These are phyloP conservation scores for Larix kaempferi DNA, from an alignment of 75 land plant genomes.

Conservation along the genomic window DNA sequence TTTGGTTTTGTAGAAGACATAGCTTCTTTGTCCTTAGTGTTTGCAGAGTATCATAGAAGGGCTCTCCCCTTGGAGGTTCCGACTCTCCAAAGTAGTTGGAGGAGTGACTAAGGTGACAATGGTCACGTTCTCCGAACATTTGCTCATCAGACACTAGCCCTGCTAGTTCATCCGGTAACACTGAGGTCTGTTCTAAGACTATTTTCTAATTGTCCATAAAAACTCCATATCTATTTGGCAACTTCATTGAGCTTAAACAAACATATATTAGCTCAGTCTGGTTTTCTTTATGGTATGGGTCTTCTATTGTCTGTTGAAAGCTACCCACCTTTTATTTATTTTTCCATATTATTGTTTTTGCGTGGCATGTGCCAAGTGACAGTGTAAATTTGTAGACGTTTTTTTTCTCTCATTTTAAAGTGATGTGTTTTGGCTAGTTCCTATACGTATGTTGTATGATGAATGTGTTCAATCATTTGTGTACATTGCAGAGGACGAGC, in stretches of 20 bases:
- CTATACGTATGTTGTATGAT: not conserved
- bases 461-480: not conserved
- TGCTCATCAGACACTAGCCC: too few relatives aligned
- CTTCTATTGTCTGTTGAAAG: not conserved
- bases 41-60: too few relatives aligned
- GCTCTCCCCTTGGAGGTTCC: too few relatives aligned
- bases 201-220: not conserved
- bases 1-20: too few relatives aligned
- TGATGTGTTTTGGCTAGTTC: not conserved
- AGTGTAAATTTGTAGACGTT: not conserved
- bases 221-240: not conserved
- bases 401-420: not conserved
- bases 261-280: not conserved
- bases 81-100: too few relatives aligned
- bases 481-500: constrained; percentile 68
- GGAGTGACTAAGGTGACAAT: too few relatives aligned
- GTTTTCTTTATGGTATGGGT: not conserved
- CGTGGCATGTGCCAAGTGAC: not conserved
- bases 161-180: not conserved
- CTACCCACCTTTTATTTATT: not conserved
- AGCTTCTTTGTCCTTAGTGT: too few relatives aligned
- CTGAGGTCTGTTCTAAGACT: not conserved
- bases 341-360: not conserved
- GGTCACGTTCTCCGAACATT: too few relatives aligned
- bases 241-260: not conserved